A percentile compares a stretch with the other conserved stretches of the same genome.
Evolutionary conservation across 2,329 filamentous ascomycete genomes (phyloP).

Genomic region (Colletotrichum caudatum): DNA sequence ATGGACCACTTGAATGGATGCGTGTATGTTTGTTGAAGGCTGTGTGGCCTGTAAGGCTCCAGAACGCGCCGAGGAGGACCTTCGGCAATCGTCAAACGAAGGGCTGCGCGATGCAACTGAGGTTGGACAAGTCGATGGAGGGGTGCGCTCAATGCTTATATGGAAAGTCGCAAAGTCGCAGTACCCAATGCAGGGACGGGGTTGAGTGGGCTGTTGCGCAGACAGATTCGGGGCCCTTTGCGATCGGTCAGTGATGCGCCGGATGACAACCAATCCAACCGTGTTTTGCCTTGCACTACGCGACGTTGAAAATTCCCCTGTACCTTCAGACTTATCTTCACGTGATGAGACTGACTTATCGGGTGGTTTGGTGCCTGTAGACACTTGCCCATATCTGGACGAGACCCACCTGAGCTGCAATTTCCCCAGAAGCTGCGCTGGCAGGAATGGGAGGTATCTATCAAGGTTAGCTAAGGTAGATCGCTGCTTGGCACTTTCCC

Average conservation of each 20-base stretch:
- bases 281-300: conserved; percentile 36
- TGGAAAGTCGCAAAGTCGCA: not conserved
- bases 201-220: conserved; percentile 28
- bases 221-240: conserved; percentile 34
- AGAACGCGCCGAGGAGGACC: conserved; percentile 8
- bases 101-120: not conserved
- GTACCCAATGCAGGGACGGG: conserved; percentile 14
- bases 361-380: not conserved
- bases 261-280: conserved; percentile 27
- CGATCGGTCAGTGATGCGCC: conserved; percentile 37
- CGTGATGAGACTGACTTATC: conserved; percentile 5
- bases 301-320: conserved; percentile 37
- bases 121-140: not conserved
- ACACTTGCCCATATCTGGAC: not conserved
- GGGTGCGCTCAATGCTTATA: not conserved
- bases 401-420: conserved; percentile 22
- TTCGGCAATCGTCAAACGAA: not conserved
- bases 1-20: not conserved
- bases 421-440: conserved; percentile 2
- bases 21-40: conserved; percentile 1
- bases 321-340: conserved; percentile 22
- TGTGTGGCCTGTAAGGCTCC: conserved; percentile 8
- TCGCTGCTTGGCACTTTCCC: conserved; percentile 12
- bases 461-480: not conserved
- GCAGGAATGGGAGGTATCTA: not conserved